Percentiles rank a stretch among this genome's conserved stretches.
Evolutionary conservation across 306 rosid species (phyloP).

Genomic region (Sechiopsis laciniata): DNA sequence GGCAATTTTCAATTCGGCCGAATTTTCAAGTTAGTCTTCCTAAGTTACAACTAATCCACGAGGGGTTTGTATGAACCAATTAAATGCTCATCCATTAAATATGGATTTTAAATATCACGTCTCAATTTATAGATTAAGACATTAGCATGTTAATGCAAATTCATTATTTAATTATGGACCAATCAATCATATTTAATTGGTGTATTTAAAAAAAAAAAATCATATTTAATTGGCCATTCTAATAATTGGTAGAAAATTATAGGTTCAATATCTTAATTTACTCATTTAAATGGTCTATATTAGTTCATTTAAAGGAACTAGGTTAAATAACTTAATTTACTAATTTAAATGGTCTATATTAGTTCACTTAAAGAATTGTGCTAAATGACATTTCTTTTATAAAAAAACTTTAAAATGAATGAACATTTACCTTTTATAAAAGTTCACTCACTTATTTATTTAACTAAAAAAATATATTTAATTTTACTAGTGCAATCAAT

Average conservation of each 20-base stretch:
- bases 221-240: neutral
- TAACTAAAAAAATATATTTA: too few species aligned
- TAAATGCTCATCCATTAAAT: neutral
- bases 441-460: too few species aligned
- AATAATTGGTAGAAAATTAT: neutral
- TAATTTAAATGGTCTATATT: neutral
- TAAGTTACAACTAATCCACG: neutral
- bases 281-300: neutral
- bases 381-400: too few species aligned
- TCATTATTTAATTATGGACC: neutral
- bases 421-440: too few species aligned
- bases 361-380: too few species aligned
- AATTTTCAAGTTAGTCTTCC: neutral
- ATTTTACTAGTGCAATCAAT: too few species aligned
- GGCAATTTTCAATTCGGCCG: neutral
- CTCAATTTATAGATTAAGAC: neutral
- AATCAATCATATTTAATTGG: neutral
- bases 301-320: too few species aligned
- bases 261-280: neutral
- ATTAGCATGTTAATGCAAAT: neutral
- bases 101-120: neutral
- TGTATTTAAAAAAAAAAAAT: neutral
- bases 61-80: neutral
- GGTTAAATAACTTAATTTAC: neutral
- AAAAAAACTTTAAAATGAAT: too few species aligned